A percentile compares a stretch with the other conserved stretches of the same genome.
Evolutionary conservation across 352 stramenopile species (phyloP).

Genomic region (Elongisporangium anandrum): DNA sequence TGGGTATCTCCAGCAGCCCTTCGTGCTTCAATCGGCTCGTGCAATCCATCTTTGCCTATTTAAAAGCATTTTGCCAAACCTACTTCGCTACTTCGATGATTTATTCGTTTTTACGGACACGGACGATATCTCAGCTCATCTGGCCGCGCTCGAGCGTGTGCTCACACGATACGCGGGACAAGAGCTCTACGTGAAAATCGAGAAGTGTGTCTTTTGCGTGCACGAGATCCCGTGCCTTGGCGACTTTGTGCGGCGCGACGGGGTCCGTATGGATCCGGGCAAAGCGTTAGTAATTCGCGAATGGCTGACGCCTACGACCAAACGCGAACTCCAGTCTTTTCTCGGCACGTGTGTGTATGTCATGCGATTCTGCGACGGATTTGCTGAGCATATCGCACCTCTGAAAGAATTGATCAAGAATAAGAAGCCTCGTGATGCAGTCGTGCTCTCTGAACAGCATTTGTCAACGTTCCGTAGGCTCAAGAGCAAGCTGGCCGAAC

Average conservation of each 20-base stretch:
- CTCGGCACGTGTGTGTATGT: constrained; percentile 3
- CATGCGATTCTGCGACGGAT: constrained; percentile 1
- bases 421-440: not conserved
- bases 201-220: constrained; percentile 11
- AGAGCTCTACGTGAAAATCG: constrained; percentile 7
- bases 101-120: constrained; percentile 1
- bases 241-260: constrained; percentile 8
- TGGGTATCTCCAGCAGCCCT: constrained; percentile 5
- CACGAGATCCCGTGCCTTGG: constrained; percentile 10
- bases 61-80: not conserved
- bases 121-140: not conserved
- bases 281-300: constrained; percentile 5
- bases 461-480: not conserved
- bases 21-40: constrained; percentile 3
- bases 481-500: constrained; percentile 3
- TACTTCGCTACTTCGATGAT: constrained; percentile 11
- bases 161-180: not conserved
- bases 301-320: constrained; percentile 5
- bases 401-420: not conserved
- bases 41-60: not conserved
- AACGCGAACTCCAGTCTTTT: constrained; percentile 4
- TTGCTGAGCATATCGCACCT: not conserved
- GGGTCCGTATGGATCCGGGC: constrained; percentile 6
- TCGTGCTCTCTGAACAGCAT: no score
- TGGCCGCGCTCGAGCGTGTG: not conserved